Evolutionary conservation across 2,329 filamentous ascomycete genomes (phyloP), one percentile per base, ranked within the genome.

Genomic region (Sclerotiophoma versabilis): DNA sequence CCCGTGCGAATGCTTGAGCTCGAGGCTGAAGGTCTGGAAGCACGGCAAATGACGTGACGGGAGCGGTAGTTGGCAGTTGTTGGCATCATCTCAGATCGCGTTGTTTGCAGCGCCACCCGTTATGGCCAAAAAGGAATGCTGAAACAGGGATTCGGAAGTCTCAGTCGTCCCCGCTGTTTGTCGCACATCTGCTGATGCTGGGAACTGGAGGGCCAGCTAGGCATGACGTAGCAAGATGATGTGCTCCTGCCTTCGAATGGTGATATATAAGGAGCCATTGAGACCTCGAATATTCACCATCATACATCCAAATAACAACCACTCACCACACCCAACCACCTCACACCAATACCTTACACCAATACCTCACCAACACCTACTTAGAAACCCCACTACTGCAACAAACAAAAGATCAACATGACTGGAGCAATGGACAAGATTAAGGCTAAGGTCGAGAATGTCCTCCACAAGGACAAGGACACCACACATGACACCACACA

Each of bases 381-480:
- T 27, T 55, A 47, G 26, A 41, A 41, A 54, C 39, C 23, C 41
- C 41, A 54, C 37, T 17, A 46, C 25, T 34, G 37, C 17, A 50
- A 60, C 49, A 60, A 25, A 34, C 33, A 51, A 38, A 48, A 48
- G 54, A 34, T 51, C 48, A 57, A 49, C 56, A 71, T 71, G 68
- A 41, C 68, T 34, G 66, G 68, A 52, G 42, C 61, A 37, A 67
- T 75, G 30, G 69, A 75, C 3, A 73, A 75, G 63, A 66, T 75
- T 61, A 75, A 74, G 69, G 65, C 66, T 48, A 74, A 73, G 71
- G 72, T 73, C 64, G 71, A 75, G 56, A 56, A 69, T 29, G 65
- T 70, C 53, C 66, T 74, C 43, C 71, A 72, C 63, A 72, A 73
- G 66, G 68, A 74, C 61, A 69, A 71, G 60, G 55, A 63, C 50